These are phyloP conservation scores for Buxus sempervirens DNA, from an alignment of 164 flowering plant genomes.

Conservation along the genomic window DNA sequence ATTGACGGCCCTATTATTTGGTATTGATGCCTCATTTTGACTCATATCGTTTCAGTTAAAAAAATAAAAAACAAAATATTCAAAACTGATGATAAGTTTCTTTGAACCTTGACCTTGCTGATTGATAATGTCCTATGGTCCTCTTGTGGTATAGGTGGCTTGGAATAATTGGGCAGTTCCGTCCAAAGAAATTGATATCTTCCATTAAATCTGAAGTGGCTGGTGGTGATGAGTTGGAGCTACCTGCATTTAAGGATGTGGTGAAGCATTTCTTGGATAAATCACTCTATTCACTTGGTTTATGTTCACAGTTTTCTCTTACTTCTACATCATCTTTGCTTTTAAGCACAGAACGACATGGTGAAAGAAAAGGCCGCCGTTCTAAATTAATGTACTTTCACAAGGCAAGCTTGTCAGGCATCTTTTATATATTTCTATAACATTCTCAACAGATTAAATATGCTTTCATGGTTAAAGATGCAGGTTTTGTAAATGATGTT, in stretches of 20 bases:
- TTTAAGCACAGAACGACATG: conserved; percentile 59
- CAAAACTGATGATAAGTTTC: not conserved
- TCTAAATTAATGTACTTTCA: conserved; percentile 57
- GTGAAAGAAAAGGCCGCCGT: conserved; percentile 55
- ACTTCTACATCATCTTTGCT: conserved; percentile 45
- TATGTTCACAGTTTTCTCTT: conserved; percentile 46
- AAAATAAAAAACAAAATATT: too few relatives aligned
- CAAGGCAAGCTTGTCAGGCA: conserved; percentile 38
- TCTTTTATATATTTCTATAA: not conserved
- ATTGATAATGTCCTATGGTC: not conserved
- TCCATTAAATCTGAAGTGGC: conserved; percentile 52
- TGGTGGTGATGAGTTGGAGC: conserved; percentile 39
- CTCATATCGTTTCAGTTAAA: too few relatives aligned
- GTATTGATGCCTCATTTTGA: not conserved
- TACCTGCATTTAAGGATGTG: conserved; percentile 41
- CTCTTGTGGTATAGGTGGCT: conserved; percentile 54
- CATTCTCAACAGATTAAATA: not conserved
- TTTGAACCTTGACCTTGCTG: not conserved
- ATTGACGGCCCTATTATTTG: too few relatives aligned
- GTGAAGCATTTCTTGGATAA: conserved; percentile 65
- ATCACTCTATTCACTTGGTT: conserved; percentile 62
- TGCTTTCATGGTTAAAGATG: not conserved
- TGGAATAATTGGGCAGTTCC: conserved; percentile 72
- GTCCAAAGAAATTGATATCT: conserved; percentile 72
- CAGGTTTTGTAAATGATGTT: not conserved